These are phyloP conservation scores for Chrysanthemum makinoi DNA, from an alignment of 129 eudicot genomes.

Conservation along the genomic window DNA sequence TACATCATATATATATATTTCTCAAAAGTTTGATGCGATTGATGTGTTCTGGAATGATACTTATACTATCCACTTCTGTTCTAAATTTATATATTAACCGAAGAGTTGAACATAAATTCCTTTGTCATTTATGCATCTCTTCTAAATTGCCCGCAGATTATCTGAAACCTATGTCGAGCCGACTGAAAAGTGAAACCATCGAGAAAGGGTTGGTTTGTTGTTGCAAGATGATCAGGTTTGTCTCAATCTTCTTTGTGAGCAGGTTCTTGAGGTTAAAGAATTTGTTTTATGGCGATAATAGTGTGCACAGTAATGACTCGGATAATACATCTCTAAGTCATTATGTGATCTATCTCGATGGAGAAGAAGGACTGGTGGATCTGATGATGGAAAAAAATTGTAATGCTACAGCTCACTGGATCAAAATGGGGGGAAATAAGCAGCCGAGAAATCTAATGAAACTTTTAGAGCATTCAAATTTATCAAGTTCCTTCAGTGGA, in stretches of 20 bases:
- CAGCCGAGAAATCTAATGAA: constrained; percentile 57
- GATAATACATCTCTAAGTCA: constrained; percentile 29
- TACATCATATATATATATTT: too few relatives aligned
- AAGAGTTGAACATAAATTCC: too few relatives aligned
- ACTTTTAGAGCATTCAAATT: constrained; percentile 31
- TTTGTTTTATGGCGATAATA: constrained; percentile 14
- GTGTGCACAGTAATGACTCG: constrained; percentile 16
- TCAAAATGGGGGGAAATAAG: constrained; percentile 47
- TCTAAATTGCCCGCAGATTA: too few relatives aligned
- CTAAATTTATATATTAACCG: too few relatives aligned
- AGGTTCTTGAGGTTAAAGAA: constrained; percentile 22
- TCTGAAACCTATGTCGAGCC: too few relatives aligned
- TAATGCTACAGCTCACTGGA: constrained; percentile 49
- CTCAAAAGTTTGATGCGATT: too few relatives aligned
- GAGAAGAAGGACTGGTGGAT: constrained; percentile 66
- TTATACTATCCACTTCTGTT: too few relatives aligned
- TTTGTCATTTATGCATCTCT: too few relatives aligned
- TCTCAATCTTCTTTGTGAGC: constrained; percentile 31
- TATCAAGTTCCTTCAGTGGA: constrained; percentile 35
- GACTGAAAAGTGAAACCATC: too few relatives aligned
- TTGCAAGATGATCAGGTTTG: constrained; percentile 45
- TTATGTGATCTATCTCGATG: constrained; percentile 73
- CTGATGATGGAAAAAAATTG: constrained; percentile 42
- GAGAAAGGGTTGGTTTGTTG: constrained; percentile 33
- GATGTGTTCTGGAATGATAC: too few relatives aligned